Evolutionary conservation across 371 early-diverging fungal species (phyloP).

Genomic region (Basidiobolus meristosporus): DNA sequence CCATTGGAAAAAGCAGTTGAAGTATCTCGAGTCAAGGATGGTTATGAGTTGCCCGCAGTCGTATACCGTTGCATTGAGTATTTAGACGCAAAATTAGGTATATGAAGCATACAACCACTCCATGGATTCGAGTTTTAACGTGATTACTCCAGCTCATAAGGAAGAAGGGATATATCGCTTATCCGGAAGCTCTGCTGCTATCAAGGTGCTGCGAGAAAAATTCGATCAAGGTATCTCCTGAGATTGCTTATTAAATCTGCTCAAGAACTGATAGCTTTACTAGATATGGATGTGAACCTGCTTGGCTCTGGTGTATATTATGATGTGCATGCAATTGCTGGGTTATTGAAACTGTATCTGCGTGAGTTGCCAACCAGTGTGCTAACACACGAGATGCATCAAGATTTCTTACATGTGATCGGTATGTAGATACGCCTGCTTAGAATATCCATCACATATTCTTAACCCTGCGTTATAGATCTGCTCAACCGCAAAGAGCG

Average conservation of each 20-base stretch:
- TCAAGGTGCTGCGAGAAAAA: slow-evolving; percentile 47
- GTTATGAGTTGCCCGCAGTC: slow-evolving; percentile 71
- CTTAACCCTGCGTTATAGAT: no score
- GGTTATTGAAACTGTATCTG: slow-evolving; percentile 79
- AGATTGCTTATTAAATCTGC: no score
- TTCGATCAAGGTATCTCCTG: no score
- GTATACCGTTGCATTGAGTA: slow-evolving; percentile 90
- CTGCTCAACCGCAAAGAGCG: slow-evolving; percentile 48
- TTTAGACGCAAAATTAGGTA: slow-evolving; percentile 54
- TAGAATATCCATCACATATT: no score
- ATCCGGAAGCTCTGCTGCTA: slow-evolving; percentile 53
- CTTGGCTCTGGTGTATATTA: slow-evolving; percentile 23
- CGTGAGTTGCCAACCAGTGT: slow-evolving; percentile 76
- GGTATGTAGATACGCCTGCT: no score
- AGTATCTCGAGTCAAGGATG: slow-evolving; percentile 36
- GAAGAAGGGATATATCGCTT: slow-evolving; percentile 94
- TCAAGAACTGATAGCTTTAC: no score
- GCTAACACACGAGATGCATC: slow-evolving; percentile 55
- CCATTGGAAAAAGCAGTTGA: slow-evolving; percentile 42
- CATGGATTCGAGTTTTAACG: no score
- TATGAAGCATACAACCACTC: background rate
- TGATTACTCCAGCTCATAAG: slow-evolving; percentile 17
- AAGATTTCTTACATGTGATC: slow-evolving; percentile 56
- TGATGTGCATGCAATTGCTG: slow-evolving; percentile 85
- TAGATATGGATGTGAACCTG: slow-evolving; percentile 22